phyloP scores from a whole-genome alignment of 2,329 filamentous ascomycete species.

The Parascedosporium putredinis region DNA sequence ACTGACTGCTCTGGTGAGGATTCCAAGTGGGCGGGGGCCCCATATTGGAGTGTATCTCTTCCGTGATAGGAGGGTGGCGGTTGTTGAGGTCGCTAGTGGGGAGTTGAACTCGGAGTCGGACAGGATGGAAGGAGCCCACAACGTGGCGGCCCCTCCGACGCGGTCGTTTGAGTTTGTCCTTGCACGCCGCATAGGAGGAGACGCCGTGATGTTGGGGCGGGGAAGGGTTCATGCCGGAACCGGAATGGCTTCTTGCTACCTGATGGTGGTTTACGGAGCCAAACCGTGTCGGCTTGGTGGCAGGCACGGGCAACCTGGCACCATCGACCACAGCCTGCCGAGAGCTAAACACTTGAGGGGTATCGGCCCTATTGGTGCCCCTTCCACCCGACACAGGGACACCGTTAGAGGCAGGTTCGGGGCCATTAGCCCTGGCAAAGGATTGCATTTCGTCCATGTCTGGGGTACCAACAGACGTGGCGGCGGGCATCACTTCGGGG shows the following conservation, averaged over 20 bases:
- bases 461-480: neutral
- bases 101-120: conserved; percentile 14
- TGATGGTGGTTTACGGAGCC: conserved; percentile 6
- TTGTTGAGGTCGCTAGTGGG: conserved; percentile 7
- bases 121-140: conserved; percentile 13
- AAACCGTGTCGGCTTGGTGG: conserved; percentile 8
- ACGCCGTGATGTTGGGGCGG: neutral
- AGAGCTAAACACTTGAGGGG: conserved; percentile 7
- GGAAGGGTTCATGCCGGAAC: conserved; percentile 5
- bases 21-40: conserved; percentile 4
- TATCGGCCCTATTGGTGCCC: conserved; percentile 6
- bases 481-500: conserved; percentile 1
- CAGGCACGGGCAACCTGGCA: conserved; percentile 5
- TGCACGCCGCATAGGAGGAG: conserved; percentile 6
- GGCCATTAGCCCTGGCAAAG: conserved; percentile 5
- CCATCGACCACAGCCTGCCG: conserved; percentile 7
- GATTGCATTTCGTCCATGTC: conserved; percentile 6
- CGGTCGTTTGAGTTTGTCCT: conserved; percentile 9
- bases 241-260: conserved; percentile 4
- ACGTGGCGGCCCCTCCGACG: conserved; percentile 1
- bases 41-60: conserved; percentile 3
- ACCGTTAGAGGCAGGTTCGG: conserved; percentile 6
- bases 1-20: conserved; percentile 6
- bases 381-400: conserved; percentile 4
- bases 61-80: neutral